Base-by-base conservation (phyloP, 164 flowering plant species). In the Piper betle region DNA sequence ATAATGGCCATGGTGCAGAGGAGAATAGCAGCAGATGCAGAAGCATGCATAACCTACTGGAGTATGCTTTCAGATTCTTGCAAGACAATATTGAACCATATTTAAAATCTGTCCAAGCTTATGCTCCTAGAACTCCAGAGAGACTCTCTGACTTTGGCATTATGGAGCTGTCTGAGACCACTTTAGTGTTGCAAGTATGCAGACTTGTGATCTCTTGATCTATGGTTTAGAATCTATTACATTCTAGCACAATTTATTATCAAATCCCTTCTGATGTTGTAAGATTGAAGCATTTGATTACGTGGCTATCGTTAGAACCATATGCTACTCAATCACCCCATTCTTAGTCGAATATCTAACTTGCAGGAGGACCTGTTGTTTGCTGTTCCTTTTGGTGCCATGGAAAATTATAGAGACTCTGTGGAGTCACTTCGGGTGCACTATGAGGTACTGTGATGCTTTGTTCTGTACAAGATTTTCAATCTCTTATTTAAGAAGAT, bases 301-400 rank as follows among this genome's bases (percentile, higher is more conserved):
- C n/a, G n/a, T n/a, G n/a, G n/a, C n/a, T n/a, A n/a, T n/a, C n/a
- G n/a, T n/a, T n/a, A n/a, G n/a, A n/a, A n/a, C n/a, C n/a, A n/a
- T n/a, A n/a, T n/a, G n/a, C n/a, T n/a, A n/a, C n/a, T n/a, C n/a
- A n/a, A n/a, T n/a, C n/a, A n/a, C n/a, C n/a, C n/a, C n/a, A n/a
- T n/a, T 53, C 33, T n/a, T 53, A 8, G 12, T 4, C 33, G 15
- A n/a, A n/a, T 4, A 15, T 53, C 8, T 40, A 18, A 37, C 25
- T 50, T 20, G 63, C 86, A 92, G 98, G 94, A 89, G 68, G 81
- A 72, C 70, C 85, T 90, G 46, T 83, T 90, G 66, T 93, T 86
- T 67, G 64, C 78, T 4, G 81, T 86, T 52, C 82, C 87, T 5
- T 53, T 78, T 65, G 87, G 90, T 66, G 87, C 94, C 25, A 82